Evolutionary conservation across 495 filamentous ascomycete genomes (phyloP).

Genomic region (Podospora fimiseda): DNA sequence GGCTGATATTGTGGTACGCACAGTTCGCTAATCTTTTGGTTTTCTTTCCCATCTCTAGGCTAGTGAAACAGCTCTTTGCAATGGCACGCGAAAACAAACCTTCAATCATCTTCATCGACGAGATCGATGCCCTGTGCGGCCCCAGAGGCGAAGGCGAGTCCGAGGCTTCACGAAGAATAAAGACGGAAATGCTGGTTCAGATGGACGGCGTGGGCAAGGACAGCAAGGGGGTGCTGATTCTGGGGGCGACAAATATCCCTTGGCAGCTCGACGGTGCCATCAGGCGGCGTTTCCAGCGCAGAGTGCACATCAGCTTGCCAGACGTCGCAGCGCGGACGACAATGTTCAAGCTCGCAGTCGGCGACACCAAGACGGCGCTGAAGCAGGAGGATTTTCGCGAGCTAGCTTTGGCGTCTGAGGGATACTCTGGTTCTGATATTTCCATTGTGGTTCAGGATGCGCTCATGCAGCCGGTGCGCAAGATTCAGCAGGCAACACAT

Average conservation of each 20-base stretch:
- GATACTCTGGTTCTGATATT: constrained; percentile 95
- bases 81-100: constrained; percentile 98
- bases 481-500: constrained; percentile 97
- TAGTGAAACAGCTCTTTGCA: constrained; percentile 95
- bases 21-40: not conserved
- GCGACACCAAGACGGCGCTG: constrained; percentile 82
- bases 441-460: constrained; percentile 95
- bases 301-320: constrained; percentile 91
- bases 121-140: constrained; percentile 95
- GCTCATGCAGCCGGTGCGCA: constrained; percentile 93
- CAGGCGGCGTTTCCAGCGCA: constrained; percentile 87
- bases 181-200: constrained; percentile 96
- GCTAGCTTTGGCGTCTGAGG: constrained; percentile 75
- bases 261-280: constrained; percentile 99
- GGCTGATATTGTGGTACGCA: no score
- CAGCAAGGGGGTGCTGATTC: constrained; percentile 83
- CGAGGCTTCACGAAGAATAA: constrained; percentile 93
- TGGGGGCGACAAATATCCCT: constrained; percentile 97
- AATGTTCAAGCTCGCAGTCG: constrained; percentile 95
- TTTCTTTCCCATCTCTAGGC: constrained; percentile 40
- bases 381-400: constrained; percentile 68
- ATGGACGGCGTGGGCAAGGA: constrained; percentile 99
- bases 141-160: constrained; percentile 96
- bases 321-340: constrained; percentile 83
- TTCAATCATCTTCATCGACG: constrained; percentile 98